phyloP scores from a whole-genome alignment of 75 land plant species.

The Azolla pinnata region DNA sequence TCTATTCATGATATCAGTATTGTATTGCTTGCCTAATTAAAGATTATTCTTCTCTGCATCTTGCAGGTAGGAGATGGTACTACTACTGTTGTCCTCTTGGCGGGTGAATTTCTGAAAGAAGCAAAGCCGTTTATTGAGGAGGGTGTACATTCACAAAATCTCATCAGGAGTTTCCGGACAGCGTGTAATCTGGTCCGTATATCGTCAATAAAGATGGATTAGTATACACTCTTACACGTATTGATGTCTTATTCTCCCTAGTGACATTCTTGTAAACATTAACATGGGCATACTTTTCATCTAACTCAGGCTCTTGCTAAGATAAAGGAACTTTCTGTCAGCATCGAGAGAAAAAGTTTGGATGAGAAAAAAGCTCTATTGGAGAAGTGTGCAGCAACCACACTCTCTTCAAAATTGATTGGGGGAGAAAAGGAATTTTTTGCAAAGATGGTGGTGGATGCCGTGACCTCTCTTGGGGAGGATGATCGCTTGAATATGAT shows the following conservation, averaged over 20 bases:
- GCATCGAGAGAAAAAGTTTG: conserved; percentile 89
- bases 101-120: conserved; percentile 86
- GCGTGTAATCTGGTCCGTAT: conserved; percentile 53
- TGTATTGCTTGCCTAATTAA: not conserved
- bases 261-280: too few species aligned
- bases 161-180: conserved; percentile 67
- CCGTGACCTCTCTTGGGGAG: conserved; percentile 72
- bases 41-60: not conserved
- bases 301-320: conserved; percentile 60
- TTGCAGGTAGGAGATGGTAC: conserved; percentile 96
- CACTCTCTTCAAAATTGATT: conserved; percentile 86
- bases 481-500: conserved; percentile 88
- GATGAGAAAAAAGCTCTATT: conserved; percentile 77
- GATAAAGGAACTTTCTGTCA: conserved; percentile 73
- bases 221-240: too few species aligned
- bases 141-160: conserved; percentile 92
- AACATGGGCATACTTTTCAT: too few species aligned
- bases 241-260: too few species aligned
- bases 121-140: conserved; percentile 97
- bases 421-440: conserved; percentile 99
- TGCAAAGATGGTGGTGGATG: conserved; percentile 96
- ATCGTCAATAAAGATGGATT: not conserved
- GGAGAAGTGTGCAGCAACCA: conserved; percentile 93
- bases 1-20: not conserved
- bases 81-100: conserved; percentile 91